These are phyloP conservation scores for Hypoxylon sp. DNA, from an alignment of 2,329 filamentous ascomycete species.

Conservation along the genomic window DNA sequence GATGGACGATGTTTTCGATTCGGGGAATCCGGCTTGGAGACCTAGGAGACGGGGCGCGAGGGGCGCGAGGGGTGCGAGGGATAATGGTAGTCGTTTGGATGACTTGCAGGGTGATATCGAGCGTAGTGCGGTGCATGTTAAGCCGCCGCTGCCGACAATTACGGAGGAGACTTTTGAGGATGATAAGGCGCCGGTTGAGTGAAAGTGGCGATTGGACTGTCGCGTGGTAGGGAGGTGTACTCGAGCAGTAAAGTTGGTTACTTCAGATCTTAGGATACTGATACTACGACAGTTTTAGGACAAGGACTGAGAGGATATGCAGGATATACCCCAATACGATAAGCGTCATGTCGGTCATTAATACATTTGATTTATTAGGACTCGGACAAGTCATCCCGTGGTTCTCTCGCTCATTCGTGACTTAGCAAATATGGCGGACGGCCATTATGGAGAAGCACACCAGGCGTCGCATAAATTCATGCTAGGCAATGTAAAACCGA, in stretches of 20 bases:
- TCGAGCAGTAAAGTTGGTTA: neutral
- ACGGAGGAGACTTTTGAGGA: constrained; percentile 1
- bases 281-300: too few relatives aligned
- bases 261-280: constrained; percentile 43
- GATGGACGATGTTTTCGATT: constrained; percentile 78
- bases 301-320: neutral
- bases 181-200: neutral
- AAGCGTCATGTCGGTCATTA: too few relatives aligned
- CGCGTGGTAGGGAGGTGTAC: neutral
- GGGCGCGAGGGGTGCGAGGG: too few relatives aligned
- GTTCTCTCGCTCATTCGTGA: too few relatives aligned
- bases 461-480: too few relatives aligned
- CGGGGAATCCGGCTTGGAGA: constrained; percentile 69
- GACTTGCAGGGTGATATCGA: constrained; percentile 62
- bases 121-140: constrained; percentile 19
- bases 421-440: too few relatives aligned
- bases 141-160: neutral
- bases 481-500: too few relatives aligned
- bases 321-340: neutral
- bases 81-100: constrained; percentile 57
- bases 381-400: too few relatives aligned
- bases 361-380: too few relatives aligned
- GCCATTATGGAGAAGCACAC: too few relatives aligned
- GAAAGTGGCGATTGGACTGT: neutral
- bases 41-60: too few relatives aligned